phyloP scores from a whole-genome alignment of 768 basidiomycete species.

The Pleurotus ostreatus region DNA sequence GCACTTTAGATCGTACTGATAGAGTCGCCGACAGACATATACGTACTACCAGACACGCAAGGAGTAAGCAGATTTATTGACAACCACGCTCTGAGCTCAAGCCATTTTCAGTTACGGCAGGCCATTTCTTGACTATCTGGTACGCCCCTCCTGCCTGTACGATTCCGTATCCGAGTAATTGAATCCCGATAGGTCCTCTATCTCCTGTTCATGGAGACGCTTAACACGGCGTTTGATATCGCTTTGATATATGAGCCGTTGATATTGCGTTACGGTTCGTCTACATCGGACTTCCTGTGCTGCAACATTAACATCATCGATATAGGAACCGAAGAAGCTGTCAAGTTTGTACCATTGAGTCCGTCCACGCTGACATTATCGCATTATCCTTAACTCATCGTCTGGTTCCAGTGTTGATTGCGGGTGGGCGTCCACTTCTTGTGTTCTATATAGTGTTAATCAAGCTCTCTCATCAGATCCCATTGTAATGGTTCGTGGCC shows the following conservation, averaged over 20 bases:
- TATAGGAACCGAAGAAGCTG: slow-evolving; percentile 12
- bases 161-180: no score
- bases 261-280: slow-evolving; percentile 8
- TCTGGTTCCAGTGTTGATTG: slow-evolving; percentile 21
- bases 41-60: slow-evolving; percentile 32
- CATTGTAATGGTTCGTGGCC: slow-evolving; percentile 10
- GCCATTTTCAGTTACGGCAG: slow-evolving; percentile 20
- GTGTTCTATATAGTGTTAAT: no score
- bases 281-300: background rate
- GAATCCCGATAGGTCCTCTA: slow-evolving; percentile 2
- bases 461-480: slow-evolving; percentile 7
- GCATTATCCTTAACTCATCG: background rate
- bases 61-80: slow-evolving; percentile 15
- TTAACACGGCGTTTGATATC: slow-evolving; percentile 13
- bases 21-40: slow-evolving; percentile 18
- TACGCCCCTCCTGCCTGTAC: background rate
- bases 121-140: slow-evolving; percentile 23
- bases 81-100: background rate
- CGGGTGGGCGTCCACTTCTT: slow-evolving; percentile 16
- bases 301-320: background rate
- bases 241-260: slow-evolving; percentile 15
- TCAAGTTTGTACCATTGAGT: slow-evolving; percentile 23
- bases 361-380: slow-evolving; percentile 7
- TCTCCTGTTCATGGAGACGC: slow-evolving; percentile 15
- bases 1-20: no score